Base-by-base conservation (phyloP, 2,329 filamentous ascomycete species). In the Whalleya microplaca region DNA sequence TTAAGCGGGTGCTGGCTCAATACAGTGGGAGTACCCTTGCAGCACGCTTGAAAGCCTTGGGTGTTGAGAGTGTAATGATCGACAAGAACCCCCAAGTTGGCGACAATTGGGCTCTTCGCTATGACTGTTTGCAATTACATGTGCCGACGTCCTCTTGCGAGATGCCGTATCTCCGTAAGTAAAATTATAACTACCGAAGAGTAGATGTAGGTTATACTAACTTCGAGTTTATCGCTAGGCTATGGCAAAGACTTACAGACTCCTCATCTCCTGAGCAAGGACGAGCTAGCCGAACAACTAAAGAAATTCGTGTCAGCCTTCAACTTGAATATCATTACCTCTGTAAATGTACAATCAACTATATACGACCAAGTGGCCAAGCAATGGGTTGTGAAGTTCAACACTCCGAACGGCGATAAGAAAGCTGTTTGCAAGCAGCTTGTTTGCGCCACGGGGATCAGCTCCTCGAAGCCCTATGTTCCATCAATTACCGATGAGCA, bases 121-220 rank as follows among this genome's bases (percentile, higher is more conserved):
- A 78, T 46, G 74, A 77, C 48, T 71, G 59, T 45, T 32, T 76
- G 51, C 58, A 62, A n/a, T 75, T 79, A 41, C 76, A 79, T 51
- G 59, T 76, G 2, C 71, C 71, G 4, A 75, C 73, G 0, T 66
- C 71, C 0, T 65, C 62, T 37, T 73, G 71, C 49, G 68, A 76
- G 20, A 55, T 73, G 50, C 75, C 76, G 0, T 77, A 71, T 44
- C 59, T 73, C 27, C 19, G 68, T 71, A 58, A 66, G 66, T 12
- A 29, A 29, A 12, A 29, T 29, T 2, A 21, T 14, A 8, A 8
- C 19, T 4, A 21, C 3, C 27, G n/a, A 8, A 32, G 8, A 7
- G 10, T 14, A 18, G 5, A 32, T 48, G 27, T 20, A 4, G 23
- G 4, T 14, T 37, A 8, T 16, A n/a, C 49, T 51, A 27, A 40